Base-by-base conservation (phyloP, 129 eudicot genomes). In the Escallonia rubra region DNA sequence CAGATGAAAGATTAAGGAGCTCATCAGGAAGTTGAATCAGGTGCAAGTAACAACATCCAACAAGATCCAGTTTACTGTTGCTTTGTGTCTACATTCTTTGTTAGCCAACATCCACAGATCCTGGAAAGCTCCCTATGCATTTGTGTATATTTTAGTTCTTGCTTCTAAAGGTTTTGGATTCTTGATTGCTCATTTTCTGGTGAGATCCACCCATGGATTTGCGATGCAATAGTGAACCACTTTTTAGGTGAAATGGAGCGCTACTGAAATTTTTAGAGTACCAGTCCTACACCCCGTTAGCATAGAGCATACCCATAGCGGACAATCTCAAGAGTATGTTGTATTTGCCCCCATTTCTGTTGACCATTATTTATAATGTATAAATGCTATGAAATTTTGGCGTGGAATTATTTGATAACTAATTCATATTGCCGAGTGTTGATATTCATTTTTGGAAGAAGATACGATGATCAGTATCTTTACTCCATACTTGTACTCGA, bases 81-180 rank as follows among this genome's bases (percentile, higher is more conserved):
- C 59, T 59, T 59, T 70, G 41, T 2, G 14, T 60, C 46, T 52
- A 41, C 14, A 49, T 73, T 41, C 11, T 34, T 42, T 72, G 64
- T 72, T 45, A 12, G 48, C 51, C 66, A 43, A 13, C 72, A 44
- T 65, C 77, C 62, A 10, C 63, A 50, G 69, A 56, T 64, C 59
- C 59, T 68, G 78, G 69, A 72, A 39, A 64, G 68, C 53, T 77
- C 78, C 59, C 72, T 43, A 75, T 76, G 64, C 77, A 65, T 61
- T 76, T 86, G 90, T 83, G 95, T 80, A 79, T 83, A 83, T 71
- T 64, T 79, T 34, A 50, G 68, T 60, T 58, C 53, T 63, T 59
- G 80, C 66, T 66, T 43, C 53, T 23, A 41, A 15, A 42, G 74
- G 49, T 63, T 66, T 71, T 64, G 68, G 52, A 49, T 44, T 66